Evolutionary conservation across 225 moss, liverwort and hornwort species (phyloP), one percentile per base, ranked within the genome.

Genomic region (Straminergon stramineum): DNA sequence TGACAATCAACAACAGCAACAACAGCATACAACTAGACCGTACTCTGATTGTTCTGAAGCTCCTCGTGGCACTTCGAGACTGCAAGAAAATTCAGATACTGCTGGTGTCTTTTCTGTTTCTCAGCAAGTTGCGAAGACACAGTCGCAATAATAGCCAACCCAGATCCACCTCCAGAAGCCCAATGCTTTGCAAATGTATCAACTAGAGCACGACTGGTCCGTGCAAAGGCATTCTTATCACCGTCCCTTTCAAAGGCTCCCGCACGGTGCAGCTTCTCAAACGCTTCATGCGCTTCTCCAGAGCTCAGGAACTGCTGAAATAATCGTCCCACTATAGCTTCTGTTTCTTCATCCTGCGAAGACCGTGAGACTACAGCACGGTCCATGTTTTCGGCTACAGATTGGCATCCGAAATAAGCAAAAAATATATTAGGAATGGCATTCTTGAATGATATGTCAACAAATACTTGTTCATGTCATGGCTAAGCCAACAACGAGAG

Each of bases 161-260:
- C 95, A 86, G 96, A 95, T 75, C 93, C 96, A 90, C 96, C 96
- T 88, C 97, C 99, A 87, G 96, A 93, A 53, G 96, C 95, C 99
- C 99, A 99, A 89, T 99, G 99, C 91, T 99, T 99, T 35, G 96
- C 97, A 91, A 99, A 94, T 31, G 99, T 99, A 91, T 99, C 97
- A 79, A 99, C 95, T 73, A 99, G 91, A 56, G 95, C 95, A 90
- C 96, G 94, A 86, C 99, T 99, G 48, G 96, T 91, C n/a, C 99
- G 95, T 26, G 94, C 90, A 85, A 99, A 97, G 27, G 97, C 96
- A 89, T 96, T 99, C 91, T 94, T 94, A 57, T 97, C 97, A 87
- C 95, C 96, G 75, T 97, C 99, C 88, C 93, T 94, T 87, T 97
- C 99, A 93, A 97, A 99, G 41, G 94, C 97, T 88, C 97, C 96